Evolutionary conservation across 2,329 filamentous ascomycete species (phyloP).

Genomic region (Raffaelea deltoideospora): DNA sequence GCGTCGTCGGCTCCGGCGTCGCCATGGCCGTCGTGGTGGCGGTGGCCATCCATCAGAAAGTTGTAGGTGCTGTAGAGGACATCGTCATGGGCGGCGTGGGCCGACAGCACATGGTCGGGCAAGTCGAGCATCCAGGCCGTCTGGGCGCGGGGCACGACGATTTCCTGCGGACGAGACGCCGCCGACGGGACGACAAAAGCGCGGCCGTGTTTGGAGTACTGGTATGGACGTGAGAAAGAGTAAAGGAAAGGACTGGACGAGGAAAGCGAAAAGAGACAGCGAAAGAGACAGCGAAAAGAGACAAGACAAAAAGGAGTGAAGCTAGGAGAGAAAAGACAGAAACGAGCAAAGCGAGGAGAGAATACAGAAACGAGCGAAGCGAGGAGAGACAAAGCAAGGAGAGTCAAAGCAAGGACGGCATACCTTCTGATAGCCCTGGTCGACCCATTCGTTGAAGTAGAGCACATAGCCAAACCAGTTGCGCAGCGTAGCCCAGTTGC

Average conservation of each 20-base stretch:
- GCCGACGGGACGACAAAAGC: constrained; percentile 27
- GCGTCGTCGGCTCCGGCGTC: constrained; percentile 12
- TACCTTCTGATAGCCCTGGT: constrained; percentile 27
- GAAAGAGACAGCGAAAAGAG: too few species aligned
- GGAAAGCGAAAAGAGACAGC: not conserved
- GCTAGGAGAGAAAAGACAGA: too few species aligned
- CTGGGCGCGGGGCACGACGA: constrained; percentile 27
- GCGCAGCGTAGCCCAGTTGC: constrained; percentile 20
- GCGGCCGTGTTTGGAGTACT: constrained; percentile 25
- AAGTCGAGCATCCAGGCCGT: constrained; percentile 30
- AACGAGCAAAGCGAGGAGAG: too few species aligned
- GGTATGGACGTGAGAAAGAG: not conserved
- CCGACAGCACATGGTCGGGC: constrained; percentile 26
- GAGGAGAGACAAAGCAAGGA: not conserved
- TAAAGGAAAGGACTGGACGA: not conserved
- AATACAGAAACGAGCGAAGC: not conserved
- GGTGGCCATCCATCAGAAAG: constrained; percentile 21
- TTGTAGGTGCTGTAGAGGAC: constrained; percentile 25
- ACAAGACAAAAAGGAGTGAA: too few species aligned
- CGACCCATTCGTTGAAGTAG: constrained; percentile 23
- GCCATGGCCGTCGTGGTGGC: not conserved
- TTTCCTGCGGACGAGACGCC: constrained; percentile 24
- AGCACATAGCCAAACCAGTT: constrained; percentile 25
- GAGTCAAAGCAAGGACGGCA: not conserved
- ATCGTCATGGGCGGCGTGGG: constrained; percentile 28